phyloP scores from a whole-genome alignment of 1,139 yeast genomes.

The Yamadazyma atlantica region DNA sequence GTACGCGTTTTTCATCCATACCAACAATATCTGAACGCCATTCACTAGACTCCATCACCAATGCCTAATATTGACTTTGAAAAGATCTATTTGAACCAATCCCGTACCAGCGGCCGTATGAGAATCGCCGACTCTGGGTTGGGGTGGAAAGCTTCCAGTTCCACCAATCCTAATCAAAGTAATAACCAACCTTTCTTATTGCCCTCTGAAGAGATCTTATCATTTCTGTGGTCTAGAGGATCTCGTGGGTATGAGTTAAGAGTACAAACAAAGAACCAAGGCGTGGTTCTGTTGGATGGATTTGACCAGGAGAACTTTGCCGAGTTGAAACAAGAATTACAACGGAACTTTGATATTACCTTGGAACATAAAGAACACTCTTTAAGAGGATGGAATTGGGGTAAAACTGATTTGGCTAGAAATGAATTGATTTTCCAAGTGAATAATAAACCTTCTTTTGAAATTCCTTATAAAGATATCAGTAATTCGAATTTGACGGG shows the following conservation, averaged over 20 bases:
- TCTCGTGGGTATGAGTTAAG: constrained; percentile 88
- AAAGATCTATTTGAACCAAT: constrained; percentile 83
- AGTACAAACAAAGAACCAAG: constrained; percentile 84
- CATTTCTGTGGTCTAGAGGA: constrained; percentile 91
- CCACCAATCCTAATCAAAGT: constrained; percentile 30
- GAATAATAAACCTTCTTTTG: constrained; percentile 88
- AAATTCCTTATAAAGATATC: constrained; percentile 78
- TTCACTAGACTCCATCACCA: neutral
- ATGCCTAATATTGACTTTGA: constrained; percentile 70
- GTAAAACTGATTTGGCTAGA: constrained; percentile 86
- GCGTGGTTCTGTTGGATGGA: constrained; percentile 87
- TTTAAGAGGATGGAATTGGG: constrained; percentile 99
- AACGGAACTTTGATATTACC: constrained; percentile 67
- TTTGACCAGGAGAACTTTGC: constrained; percentile 82
- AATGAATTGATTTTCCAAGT: constrained; percentile 86
- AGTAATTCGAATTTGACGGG: constrained; percentile 90
- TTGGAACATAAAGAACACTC: constrained; percentile 89
- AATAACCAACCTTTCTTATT: constrained; percentile 71
- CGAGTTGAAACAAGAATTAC: constrained; percentile 78
- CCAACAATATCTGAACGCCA: too few species aligned
- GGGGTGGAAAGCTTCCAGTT: constrained; percentile 83
- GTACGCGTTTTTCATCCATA: too few species aligned
- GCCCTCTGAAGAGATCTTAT: constrained; percentile 78
- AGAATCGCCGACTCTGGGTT: constrained; percentile 93
- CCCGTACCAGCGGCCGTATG: constrained; percentile 81